Evolutionary conservation across 306 rosid species (phyloP).

Genomic region (Betula pendula): DNA sequence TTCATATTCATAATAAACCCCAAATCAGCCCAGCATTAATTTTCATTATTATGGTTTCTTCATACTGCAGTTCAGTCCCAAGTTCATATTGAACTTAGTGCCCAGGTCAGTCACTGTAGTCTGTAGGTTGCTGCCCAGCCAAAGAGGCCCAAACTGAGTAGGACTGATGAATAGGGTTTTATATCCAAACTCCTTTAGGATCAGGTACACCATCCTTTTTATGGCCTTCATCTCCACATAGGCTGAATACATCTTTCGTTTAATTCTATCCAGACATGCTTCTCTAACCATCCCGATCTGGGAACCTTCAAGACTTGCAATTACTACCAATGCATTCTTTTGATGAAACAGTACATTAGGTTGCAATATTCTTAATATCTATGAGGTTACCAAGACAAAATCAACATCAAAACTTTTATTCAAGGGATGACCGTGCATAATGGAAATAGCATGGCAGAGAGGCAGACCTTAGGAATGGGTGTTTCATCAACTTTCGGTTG

Average conservation of each 20-base stretch:
- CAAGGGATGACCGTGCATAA: conserved; percentile 6
- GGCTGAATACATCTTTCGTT: too few species aligned
- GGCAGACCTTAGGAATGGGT: conserved; percentile 77
- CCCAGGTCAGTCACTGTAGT: neutral
- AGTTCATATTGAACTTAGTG: neutral
- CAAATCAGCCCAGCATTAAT: neutral
- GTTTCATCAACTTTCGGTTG: conserved; percentile 86
- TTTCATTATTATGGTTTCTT: neutral
- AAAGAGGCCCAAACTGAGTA: neutral
- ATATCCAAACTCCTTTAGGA: neutral
- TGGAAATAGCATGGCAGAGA: conserved; percentile 24
- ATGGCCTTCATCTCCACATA: neutral
- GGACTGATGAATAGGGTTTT: neutral
- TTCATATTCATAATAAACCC: neutral
- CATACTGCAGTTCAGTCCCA: neutral
- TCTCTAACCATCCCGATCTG: neutral
- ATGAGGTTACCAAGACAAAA: neutral
- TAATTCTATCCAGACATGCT: neutral
- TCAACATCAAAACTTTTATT: conserved; percentile 17
- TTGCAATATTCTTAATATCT: neutral
- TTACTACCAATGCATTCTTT: neutral
- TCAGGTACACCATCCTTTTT: neutral
- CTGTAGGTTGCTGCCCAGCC: neutral
- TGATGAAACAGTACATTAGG: neutral
- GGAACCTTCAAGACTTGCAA: too few species aligned